Evolutionary conservation across 192 early-diverging fungal species (phyloP).

Genomic region (Coemansia sp.): DNA sequence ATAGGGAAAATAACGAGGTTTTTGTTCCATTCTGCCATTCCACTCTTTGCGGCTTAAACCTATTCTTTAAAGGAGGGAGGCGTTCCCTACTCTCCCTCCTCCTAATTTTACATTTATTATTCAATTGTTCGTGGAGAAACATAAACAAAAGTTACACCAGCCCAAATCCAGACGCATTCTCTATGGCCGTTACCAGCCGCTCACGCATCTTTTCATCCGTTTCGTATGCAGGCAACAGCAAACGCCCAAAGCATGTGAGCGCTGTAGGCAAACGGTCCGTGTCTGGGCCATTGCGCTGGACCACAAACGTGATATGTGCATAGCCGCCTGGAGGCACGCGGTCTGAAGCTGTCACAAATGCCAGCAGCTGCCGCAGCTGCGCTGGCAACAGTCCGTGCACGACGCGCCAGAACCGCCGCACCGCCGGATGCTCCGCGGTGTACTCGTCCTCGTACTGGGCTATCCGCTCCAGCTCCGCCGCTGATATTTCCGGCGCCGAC

Average conservation of each 20-base stretch:
- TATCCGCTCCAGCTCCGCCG: slow-evolving; percentile 65
- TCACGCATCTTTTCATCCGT: slow-evolving; percentile 69
- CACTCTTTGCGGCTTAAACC: too few species aligned
- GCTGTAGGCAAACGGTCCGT: slow-evolving; percentile 81
- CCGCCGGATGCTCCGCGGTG: slow-evolving; percentile 59
- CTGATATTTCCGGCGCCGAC: slow-evolving; percentile 54
- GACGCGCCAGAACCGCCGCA: slow-evolving; percentile 81
- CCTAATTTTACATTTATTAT: neutral
- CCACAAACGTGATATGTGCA: slow-evolving; percentile 78
- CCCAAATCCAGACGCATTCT: slow-evolving; percentile 92
- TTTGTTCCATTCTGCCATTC: too few species aligned
- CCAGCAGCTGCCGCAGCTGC: slow-evolving; percentile 71
- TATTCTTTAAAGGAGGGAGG: too few species aligned
- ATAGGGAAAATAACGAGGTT: too few species aligned
- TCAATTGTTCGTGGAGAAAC: neutral
- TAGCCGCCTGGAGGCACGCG: slow-evolving; percentile 84
- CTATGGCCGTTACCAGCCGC: slow-evolving; percentile 80
- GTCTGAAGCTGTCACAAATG: slow-evolving; percentile 90
- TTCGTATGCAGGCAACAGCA: slow-evolving; percentile 83
- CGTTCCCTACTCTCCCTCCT: too few species aligned
- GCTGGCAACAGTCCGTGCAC: slow-evolving; percentile 61
- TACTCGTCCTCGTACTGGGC: slow-evolving; percentile 88
- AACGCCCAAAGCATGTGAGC: slow-evolving; percentile 85
- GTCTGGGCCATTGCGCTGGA: slow-evolving; percentile 95
- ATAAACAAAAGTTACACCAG: slow-evolving; percentile 61